These are phyloP conservation scores for Triglochin maritima DNA, from an alignment of 106 monocot species.

Conservation along the genomic window DNA sequence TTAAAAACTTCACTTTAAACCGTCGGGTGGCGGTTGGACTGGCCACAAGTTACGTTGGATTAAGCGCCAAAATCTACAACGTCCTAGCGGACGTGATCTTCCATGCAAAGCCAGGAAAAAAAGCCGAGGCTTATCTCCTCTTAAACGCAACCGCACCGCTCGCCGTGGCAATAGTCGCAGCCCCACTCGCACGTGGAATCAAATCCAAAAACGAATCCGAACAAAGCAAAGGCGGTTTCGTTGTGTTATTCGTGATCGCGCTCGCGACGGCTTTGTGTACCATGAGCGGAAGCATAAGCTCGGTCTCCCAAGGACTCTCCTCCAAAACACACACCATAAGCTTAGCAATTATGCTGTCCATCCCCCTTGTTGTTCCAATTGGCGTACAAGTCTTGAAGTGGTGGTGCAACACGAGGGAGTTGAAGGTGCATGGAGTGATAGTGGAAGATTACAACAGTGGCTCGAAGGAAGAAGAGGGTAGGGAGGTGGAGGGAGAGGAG, in stretches of 20 bases:
- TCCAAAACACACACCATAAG: constrained; percentile 28
- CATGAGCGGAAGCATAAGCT: constrained; percentile 39
- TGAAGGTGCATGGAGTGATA: background rate
- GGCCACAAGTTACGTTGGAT: constrained; percentile 57
- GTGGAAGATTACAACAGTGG: constrained; percentile 1
- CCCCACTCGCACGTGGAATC: constrained; percentile 21
- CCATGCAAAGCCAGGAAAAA: background rate
- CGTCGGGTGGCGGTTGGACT: constrained; percentile 36
- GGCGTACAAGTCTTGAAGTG: constrained; percentile 16
- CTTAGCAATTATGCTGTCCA: constrained; percentile 24
- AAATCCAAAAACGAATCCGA: background rate
- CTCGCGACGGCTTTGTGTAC: constrained; percentile 40
- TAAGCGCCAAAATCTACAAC: constrained; percentile 62
- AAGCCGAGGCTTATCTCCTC: constrained; percentile 46
- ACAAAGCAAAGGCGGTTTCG: constrained; percentile 13
- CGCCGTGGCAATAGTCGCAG: constrained; percentile 22
- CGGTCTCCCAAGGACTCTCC: constrained; percentile 19
- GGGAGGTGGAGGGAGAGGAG: background rate
- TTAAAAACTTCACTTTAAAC: constrained; percentile 47
- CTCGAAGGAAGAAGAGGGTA: background rate
- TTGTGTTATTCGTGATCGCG: constrained; percentile 38
- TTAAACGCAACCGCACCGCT: constrained; percentile 51
- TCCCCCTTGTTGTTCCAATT: constrained; percentile 24
- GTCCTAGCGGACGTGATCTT: constrained; percentile 31
- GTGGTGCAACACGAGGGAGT: constrained; percentile 21